A percentile compares a stretch with the other conserved stretches of the same genome.
Evolutionary conservation across 345 rosid species (phyloP).

Genomic region (Abelmoschus esculentus): DNA sequence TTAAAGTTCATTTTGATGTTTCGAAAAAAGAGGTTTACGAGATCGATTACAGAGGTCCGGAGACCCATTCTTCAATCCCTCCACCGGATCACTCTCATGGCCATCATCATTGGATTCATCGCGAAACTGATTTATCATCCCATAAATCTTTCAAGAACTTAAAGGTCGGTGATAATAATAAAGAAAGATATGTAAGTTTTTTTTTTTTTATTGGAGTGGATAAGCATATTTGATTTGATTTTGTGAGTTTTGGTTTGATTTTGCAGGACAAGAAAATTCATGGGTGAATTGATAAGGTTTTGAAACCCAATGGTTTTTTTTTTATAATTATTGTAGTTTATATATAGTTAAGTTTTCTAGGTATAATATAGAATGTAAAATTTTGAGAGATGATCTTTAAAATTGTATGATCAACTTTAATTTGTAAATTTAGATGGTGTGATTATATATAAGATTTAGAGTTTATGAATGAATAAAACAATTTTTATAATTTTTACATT

Average conservation of each 20-base stretch:
- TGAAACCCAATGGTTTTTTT: background rate
- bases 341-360: background rate
- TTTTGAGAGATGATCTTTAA: background rate
- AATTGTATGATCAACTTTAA: background rate
- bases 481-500: background rate
- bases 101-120: background rate
- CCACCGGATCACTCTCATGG: background rate
- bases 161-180: background rate
- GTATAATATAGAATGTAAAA: background rate
- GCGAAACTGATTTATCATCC: background rate
- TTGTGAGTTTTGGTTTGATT: background rate
- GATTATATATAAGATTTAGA: background rate
- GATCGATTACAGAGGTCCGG: constrained; percentile 27
- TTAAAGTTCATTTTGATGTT: background rate
- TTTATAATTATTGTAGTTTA: background rate
- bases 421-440: background rate
- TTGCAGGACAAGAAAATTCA: constrained; percentile 13
- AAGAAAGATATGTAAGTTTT: background rate
- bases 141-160: background rate
- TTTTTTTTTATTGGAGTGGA: background rate
- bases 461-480: background rate
- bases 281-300: background rate
- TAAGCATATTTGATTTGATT: background rate
- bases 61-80: constrained; percentile 21
- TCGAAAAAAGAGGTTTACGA: constrained; percentile 13